Evolutionary conservation across 306 rosid genomes (phyloP), one percentile per base, ranked within the genome.

Genomic region (Prinsepia uniflora): DNA sequence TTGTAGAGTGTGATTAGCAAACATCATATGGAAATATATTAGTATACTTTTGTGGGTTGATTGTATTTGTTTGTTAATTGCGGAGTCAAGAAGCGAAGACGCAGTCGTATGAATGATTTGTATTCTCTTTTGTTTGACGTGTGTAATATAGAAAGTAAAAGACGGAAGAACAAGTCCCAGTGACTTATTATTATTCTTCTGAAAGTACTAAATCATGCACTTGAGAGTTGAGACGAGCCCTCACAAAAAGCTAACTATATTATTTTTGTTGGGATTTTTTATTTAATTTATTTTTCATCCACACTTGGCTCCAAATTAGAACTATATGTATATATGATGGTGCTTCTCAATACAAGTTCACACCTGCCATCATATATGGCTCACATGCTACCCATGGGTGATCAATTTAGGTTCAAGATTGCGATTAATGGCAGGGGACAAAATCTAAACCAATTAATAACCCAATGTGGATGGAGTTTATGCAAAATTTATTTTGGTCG

Each of bases 1-100:
- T 65, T 49, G 48, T 73, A 40, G 39, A 52, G 62, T 53, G n/a
- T 52, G 40, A 52, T 78, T 65, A 55, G 50, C 72, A 52, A 54
- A 47, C 60, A 65, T n/a, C n/a, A n/a, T n/a, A n/a, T n/a, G n/a
- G n/a, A n/a, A n/a, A 70, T 30, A 10, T 70, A 17, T 48, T 66
- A 12, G 67, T 56, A 49, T 80, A 63, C 30, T 55, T 72, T 81
- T 45, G 3, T 30, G 36, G 36, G 36, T 30, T 30, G 36, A 30
- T 30, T 30, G 36, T 68, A 6, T 39, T 68, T 54, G 70, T 73
- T 70, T 75, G 53, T 75, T 68, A 72, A 84, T 88, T 91, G 92
- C 89, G 89, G 90, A 84, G 86, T 83, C 88, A 84, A 87, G 80
- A 91, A 85, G 91, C 86, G 75, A 83, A 81, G 80, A 58, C 65